Evolutionary conservation across 352 stramenopile species (phyloP).

Genomic region (Ophiocytium majus): DNA sequence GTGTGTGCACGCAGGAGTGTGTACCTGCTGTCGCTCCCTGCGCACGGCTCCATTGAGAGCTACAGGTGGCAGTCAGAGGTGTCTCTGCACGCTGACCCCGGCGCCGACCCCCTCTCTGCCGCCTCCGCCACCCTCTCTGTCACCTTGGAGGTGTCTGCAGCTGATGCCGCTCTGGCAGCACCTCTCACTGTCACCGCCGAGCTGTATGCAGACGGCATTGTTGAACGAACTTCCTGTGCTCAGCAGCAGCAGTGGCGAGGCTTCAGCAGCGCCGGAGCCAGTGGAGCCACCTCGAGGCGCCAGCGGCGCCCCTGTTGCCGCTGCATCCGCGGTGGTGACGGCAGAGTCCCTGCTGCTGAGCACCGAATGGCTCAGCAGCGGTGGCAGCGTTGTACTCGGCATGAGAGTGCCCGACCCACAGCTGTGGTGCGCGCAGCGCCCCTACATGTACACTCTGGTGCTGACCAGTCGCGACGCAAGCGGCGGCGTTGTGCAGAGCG

Average conservation of each 20-base stretch:
- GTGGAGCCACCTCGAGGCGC: no score
- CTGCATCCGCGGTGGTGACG: no score
- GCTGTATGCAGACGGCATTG: constrained; percentile 48
- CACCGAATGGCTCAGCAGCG: no score
- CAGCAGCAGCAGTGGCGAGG: background rate
- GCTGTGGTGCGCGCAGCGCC: constrained; percentile 54
- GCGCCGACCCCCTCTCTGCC: background rate
- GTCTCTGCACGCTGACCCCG: background rate
- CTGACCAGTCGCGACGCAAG: constrained; percentile 32
- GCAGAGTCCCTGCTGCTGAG: no score
- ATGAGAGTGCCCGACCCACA: constrained; percentile 26
- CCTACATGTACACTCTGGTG: constrained; percentile 60
- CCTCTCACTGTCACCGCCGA: constrained; percentile 23
- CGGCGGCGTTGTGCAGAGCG: constrained; percentile 55
- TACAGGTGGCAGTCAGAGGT: constrained; percentile 39
- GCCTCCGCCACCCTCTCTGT: background rate
- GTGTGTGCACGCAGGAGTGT: constrained; percentile 39
- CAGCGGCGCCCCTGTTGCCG: no score
- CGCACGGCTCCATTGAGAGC: constrained; percentile 24
- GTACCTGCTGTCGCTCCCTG: constrained; percentile 35
- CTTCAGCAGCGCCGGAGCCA: no score
- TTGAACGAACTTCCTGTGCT: background rate
- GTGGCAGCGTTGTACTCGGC: no score
- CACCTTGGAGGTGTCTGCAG: background rate
- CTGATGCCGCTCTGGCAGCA: background rate